Evolutionary conservation across 73 alveolate genomes (phyloP).

Genomic region (Diophrys appendiculata): DNA sequence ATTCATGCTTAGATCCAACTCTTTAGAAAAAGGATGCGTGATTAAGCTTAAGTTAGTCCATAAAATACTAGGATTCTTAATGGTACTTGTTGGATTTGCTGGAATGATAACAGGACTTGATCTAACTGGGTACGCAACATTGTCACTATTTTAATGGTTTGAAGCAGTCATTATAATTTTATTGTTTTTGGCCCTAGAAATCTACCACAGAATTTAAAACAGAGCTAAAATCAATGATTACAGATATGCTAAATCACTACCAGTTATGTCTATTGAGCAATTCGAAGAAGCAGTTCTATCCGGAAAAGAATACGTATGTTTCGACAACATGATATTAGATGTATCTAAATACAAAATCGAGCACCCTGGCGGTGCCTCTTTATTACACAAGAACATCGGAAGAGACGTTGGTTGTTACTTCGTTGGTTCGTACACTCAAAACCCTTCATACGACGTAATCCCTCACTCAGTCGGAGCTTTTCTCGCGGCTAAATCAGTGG

Average conservation of each 20-base stretch:
- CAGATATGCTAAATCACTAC: background rate
- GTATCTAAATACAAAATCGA: slow-evolving; percentile 16
- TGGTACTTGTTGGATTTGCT: background rate
- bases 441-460: slow-evolving; percentile 6
- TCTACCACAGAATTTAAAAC: background rate
- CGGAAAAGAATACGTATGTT: slow-evolving; percentile 31
- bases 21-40: too few relatives aligned
- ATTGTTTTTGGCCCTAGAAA: background rate
- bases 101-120: background rate
- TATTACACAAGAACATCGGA: slow-evolving; percentile 32
- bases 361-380: slow-evolving; percentile 51
- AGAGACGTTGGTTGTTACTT: slow-evolving; percentile 51
- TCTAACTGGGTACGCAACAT: background rate
- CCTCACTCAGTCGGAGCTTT: slow-evolving; percentile 30
- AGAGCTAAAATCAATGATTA: background rate
- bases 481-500: slow-evolving; percentile 5
- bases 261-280: background rate
- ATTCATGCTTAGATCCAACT: too few relatives aligned
- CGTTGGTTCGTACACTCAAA: slow-evolving; percentile 35
- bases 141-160: background rate
- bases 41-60: too few relatives aligned
- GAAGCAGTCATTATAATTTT: background rate
- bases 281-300: background rate
- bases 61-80: background rate
- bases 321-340: slow-evolving; percentile 44